These are phyloP conservation scores for Tilletia walkeri DNA, from an alignment of 1,284 basidiomycete genomes.

Conservation along the genomic window DNA sequence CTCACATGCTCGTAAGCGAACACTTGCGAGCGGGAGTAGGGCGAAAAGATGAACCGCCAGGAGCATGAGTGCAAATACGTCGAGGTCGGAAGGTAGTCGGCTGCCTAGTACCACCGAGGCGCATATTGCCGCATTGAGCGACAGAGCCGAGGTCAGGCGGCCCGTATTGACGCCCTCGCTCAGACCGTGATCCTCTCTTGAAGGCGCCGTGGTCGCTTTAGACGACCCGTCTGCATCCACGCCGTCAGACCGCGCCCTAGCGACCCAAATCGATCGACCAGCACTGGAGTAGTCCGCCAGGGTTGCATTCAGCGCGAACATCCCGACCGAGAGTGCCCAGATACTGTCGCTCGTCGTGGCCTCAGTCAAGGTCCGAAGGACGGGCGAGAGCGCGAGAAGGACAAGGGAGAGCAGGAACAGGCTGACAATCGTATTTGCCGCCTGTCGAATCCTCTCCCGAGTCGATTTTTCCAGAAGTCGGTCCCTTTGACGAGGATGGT, in stretches of 20 bases:
- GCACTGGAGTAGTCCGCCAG: constrained; percentile 66
- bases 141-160: constrained; percentile 67
- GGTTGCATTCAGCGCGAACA: constrained; percentile 67
- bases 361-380: constrained; percentile 84
- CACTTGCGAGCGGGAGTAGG: constrained; percentile 24
- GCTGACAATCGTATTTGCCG: constrained; percentile 21
- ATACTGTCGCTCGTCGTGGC: constrained; percentile 95
- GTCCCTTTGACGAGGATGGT: neutral
- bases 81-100: constrained; percentile 74
- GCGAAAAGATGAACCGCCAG: constrained; percentile 64
- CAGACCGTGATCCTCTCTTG: constrained; percentile 51
- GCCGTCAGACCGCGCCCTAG: neutral
- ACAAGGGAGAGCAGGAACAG: constrained; percentile 73
- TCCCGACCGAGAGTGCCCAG: constrained; percentile 77
- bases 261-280: neutral
- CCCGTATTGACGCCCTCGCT: neutral
- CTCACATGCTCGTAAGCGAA: constrained; percentile 15
- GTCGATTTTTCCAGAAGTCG: neutral
- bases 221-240: neutral
- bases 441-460: constrained; percentile 11
- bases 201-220: neutral
- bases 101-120: constrained; percentile 92
- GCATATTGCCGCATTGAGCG: constrained; percentile 90
- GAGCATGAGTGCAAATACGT: constrained; percentile 85
- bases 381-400: constrained; percentile 83